phyloP scores from a whole-genome alignment of 176 grass and related monocot genomes.

The Juncus inflexus region DNA sequence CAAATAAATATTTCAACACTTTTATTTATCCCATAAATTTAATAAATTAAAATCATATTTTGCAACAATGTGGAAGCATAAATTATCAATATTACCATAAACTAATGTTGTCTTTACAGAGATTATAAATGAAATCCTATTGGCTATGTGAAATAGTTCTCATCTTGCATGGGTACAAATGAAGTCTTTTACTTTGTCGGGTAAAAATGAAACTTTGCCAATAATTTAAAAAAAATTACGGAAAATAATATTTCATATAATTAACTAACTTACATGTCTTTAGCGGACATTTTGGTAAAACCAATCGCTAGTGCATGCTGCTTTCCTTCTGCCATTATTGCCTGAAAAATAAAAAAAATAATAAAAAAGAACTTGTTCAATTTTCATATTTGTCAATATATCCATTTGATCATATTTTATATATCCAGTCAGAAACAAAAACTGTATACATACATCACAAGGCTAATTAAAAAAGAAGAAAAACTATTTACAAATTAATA shows the following conservation, averaged over 20 bases:
- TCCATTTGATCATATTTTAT: too few relatives aligned
- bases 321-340: slow-evolving; percentile 99
- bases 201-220: too few relatives aligned
- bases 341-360: slow-evolving; percentile 33
- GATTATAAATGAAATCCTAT: slow-evolving; percentile 7
- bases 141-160: background rate
- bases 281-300: slow-evolving; percentile 88
- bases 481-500: too few relatives aligned
- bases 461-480: too few relatives aligned
- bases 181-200: too few relatives aligned
- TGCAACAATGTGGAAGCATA: background rate
- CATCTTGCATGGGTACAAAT: too few relatives aligned
- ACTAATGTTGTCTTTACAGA: background rate
- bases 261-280: slow-evolving; percentile 70
- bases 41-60: too few relatives aligned
- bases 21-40: background rate
- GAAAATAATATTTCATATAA: slow-evolving; percentile 12
- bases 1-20: slow-evolving; percentile 9
- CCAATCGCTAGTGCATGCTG: slow-evolving; percentile 92
- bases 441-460: too few relatives aligned
- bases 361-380: background rate
- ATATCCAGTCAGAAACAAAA: too few relatives aligned
- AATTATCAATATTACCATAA: background rate
- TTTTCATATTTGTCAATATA: too few relatives aligned
- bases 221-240: too few relatives aligned